Base-by-base conservation (phyloP, 2,329 filamentous ascomycete species). In the Atkinsonella hypoxylon region DNA sequence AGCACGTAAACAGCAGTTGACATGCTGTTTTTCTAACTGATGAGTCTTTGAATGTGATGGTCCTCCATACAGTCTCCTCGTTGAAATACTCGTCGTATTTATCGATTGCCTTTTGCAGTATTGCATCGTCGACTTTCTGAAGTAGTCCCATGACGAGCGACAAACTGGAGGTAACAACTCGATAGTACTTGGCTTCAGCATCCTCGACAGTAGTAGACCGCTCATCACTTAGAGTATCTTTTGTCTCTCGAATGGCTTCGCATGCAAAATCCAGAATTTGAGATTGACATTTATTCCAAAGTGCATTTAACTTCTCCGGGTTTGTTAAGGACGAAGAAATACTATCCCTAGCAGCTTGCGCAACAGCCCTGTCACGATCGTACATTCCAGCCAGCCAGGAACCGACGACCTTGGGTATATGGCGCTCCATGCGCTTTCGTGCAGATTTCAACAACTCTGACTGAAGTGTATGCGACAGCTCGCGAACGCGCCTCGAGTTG, bases 351-450 rank as follows among this genome's bases (percentile, higher is more conserved):
- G 90, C 89, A n/a, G 87, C 81, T 51, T 82, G 81, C 8, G 85
- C 76, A 13, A 89, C 89, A 17, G 76, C 76, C 50, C 82, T 81
- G 62, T 98, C 91, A 57, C 80, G 85, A 65, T 98, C 93, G 62
- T 89, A 95, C 1, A 85, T 78, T 1, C 91, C 93, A 8, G 87
- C 86, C 12, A 97, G 76, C 93, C 94, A 98, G n/a, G 88, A 77
- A 10, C 86, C 89, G 44, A 94, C 82, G 36, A 94, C 74, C 53
- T 78, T 82, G 12, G 88, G 82, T 54, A 98, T 75, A 58, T 85
- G 77, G 55, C 80, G 87, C 55, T 88, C 89, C 69, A 95, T 87
- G 54, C 89, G 81, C 72, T 93, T 95, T 46, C 89, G 85, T 5
- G 77, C 75, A 4, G 78, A 79, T 56, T 75, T 76, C 60, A 82